Base-by-base conservation (phyloP, 139 green algal species). In the Chlorella sp. region DNA sequence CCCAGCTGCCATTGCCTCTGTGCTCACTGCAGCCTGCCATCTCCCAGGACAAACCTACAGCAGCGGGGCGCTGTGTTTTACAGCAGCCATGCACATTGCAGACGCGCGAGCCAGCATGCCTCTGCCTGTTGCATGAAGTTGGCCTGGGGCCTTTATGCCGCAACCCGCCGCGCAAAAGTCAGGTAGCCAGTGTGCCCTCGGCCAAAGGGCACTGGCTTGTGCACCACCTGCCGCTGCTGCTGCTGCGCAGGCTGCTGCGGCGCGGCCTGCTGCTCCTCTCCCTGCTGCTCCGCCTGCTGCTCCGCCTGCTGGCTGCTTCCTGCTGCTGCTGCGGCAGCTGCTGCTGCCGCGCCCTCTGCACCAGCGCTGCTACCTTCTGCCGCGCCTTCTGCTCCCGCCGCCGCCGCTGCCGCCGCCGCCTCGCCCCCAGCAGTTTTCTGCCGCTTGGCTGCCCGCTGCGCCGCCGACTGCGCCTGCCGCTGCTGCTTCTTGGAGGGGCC, bases 171-270 rank as follows among this genome's bases (percentile, higher is more conserved):
- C 1, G 94, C 96, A 91, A 98, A 98, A 4, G 90, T 95, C 12
- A 98, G 87, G 84, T 98, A 98, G 0, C 95, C 96, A 6, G 96
- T 98, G 85, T 98, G 96, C 0, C 95, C 94, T 26, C 94, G 87
- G 12, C 92, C 91, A 28, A 92, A 89, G 62, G 91, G 81, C 1
- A 71, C 25, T 0, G 96, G 96, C 76, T 89, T 85, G 73, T 57
- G 74, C 71, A 69, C 74, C n/a, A 36, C 69, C 34, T 65, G 80
- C 76, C 41, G 74, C 69, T 74, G 74, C 83, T 57, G 75, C 76
- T 64, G 80, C 28, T 51, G 36, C 70, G 17, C 68, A 18, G 25
- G 26, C 23, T 30, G 47, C 41, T 30, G 15, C n/a, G 38, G 41
- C 23, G 3, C 34, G 30, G 11, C n/a, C 65, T 41, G 28, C 28